These are phyloP conservation scores for Colletotrichum tropicicola DNA, from an alignment of 2,329 filamentous ascomycete genomes.

Conservation along the genomic window DNA sequence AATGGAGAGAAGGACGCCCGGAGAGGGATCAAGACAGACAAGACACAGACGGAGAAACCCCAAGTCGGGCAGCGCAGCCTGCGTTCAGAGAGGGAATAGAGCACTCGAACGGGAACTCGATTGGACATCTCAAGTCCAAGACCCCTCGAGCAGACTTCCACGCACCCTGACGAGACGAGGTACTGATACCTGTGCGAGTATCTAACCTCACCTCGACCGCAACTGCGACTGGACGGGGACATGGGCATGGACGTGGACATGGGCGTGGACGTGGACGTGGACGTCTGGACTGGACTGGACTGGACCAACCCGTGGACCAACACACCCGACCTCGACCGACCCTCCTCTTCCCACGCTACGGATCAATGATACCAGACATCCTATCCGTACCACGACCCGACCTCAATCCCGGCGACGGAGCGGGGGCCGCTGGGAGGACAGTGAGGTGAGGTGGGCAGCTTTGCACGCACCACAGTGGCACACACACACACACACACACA, in stretches of 20 bases:
- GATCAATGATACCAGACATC: conserved; percentile 20
- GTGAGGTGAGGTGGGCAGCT: conserved; percentile 5
- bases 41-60: no score
- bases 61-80: no score
- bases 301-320: conserved; percentile 3
- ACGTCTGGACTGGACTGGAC: conserved; percentile 17
- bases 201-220: conserved; percentile 24
- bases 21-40: neutral
- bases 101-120: no score
- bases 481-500: conserved; percentile 11
- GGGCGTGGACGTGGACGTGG: neutral
- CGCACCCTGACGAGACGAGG: neutral
- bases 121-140: no score
- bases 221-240: conserved; percentile 22
- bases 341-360: conserved; percentile 11
- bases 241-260: no score
- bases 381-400: no score
- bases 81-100: no score
- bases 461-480: neutral
- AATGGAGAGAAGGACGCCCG: neutral
- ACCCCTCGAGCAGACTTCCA: neutral
- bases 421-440: conserved; percentile 13
- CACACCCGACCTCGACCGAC: conserved; percentile 20
- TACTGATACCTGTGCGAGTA: conserved; percentile 4
- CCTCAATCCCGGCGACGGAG: conserved; percentile 12